These are phyloP conservation scores for Bauhinia variegata DNA, from an alignment of 306 rosid species.

Conservation along the genomic window DNA sequence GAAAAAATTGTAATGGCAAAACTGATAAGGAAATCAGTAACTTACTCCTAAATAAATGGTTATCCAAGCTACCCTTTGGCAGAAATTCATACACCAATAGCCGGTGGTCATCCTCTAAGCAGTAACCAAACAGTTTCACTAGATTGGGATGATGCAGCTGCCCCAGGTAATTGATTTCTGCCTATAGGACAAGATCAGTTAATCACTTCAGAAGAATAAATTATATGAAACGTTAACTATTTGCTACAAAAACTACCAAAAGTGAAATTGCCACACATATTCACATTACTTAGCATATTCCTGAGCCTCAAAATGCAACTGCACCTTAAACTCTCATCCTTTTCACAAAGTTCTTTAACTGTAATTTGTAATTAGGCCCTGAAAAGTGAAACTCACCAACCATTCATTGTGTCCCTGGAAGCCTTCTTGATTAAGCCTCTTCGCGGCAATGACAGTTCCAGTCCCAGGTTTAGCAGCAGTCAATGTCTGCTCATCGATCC, in stretches of 20 bases:
- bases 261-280: constrained; percentile 15
- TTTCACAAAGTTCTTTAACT: constrained; percentile 8
- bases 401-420: constrained; percentile 96
- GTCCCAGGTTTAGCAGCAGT: constrained; percentile 82
- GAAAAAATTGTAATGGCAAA: constrained; percentile 23
- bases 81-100: constrained; percentile 91
- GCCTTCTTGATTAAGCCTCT: constrained; percentile 96
- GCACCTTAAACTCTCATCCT: constrained; percentile 16
- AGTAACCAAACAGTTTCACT: constrained; percentile 88
- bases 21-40: constrained; percentile 27
- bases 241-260: constrained; percentile 18
- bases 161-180: constrained; percentile 93
- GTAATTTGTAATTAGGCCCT: background rate
- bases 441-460: constrained; percentile 87
- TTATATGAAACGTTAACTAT: constrained; percentile 21
- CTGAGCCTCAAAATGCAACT: constrained; percentile 17
- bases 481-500: constrained; percentile 84
- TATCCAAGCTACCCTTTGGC: constrained; percentile 90
- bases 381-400: constrained; percentile 75
- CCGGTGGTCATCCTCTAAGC: constrained; percentile 94
- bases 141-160: constrained; percentile 92
- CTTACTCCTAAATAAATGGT: constrained; percentile 95
- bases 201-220: constrained; percentile 23
- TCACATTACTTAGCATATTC: constrained; percentile 1
- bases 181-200: constrained; percentile 50